These are phyloP conservation scores for Phaeophleospora eucalypticola DNA, from an alignment of 2,329 filamentous ascomycete species.

Conservation along the genomic window DNA sequence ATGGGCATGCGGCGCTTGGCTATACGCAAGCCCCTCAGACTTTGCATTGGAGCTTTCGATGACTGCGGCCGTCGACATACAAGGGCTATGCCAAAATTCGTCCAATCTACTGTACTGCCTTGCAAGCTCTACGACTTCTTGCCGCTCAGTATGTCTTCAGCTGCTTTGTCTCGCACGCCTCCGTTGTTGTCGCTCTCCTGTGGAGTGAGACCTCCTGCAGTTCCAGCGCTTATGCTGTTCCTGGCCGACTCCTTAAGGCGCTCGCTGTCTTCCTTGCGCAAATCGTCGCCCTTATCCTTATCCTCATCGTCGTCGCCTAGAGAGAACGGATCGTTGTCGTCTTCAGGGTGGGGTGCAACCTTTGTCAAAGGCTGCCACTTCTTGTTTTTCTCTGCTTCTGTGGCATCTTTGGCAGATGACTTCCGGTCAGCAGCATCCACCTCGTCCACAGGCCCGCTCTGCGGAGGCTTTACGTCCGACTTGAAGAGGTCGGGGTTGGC, in stretches of 20 bases:
- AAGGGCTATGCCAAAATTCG: too few relatives aligned
- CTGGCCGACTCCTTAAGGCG: slow-evolving; percentile 48
- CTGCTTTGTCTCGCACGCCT: slow-evolving; percentile 43
- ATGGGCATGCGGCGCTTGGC: too few relatives aligned
- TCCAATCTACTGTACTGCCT: too few relatives aligned
- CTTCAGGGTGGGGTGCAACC: slow-evolving; percentile 77
- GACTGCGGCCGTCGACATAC: too few relatives aligned
- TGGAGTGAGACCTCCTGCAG: slow-evolving; percentile 24
- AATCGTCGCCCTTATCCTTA: slow-evolving; percentile 60
- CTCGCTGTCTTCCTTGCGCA: slow-evolving; percentile 50
- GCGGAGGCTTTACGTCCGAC: slow-evolving; percentile 54
- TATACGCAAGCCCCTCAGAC: too few relatives aligned
- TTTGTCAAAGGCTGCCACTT: slow-evolving; percentile 95
- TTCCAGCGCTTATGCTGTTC: slow-evolving; percentile 54
- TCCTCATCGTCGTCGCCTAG: slow-evolving; percentile 81
- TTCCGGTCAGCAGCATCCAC: slow-evolving; percentile 68
- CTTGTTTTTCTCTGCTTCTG: slow-evolving; percentile 62
- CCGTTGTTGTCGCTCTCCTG: slow-evolving; percentile 39
- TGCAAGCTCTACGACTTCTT: slow-evolving; percentile 23
- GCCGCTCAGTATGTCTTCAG: slow-evolving; percentile 41
- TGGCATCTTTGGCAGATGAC: slow-evolving; percentile 12
- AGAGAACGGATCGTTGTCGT: slow-evolving; percentile 94
- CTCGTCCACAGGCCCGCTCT: slow-evolving; percentile 67
- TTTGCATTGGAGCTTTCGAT: too few relatives aligned
- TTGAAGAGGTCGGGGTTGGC: slow-evolving; percentile 81